Percentiles rank a stretch among this genome's conserved stretches.
Evolutionary conservation across 208 protist species (phyloP).

Genomic region (Leishmania lainsoni): DNA sequence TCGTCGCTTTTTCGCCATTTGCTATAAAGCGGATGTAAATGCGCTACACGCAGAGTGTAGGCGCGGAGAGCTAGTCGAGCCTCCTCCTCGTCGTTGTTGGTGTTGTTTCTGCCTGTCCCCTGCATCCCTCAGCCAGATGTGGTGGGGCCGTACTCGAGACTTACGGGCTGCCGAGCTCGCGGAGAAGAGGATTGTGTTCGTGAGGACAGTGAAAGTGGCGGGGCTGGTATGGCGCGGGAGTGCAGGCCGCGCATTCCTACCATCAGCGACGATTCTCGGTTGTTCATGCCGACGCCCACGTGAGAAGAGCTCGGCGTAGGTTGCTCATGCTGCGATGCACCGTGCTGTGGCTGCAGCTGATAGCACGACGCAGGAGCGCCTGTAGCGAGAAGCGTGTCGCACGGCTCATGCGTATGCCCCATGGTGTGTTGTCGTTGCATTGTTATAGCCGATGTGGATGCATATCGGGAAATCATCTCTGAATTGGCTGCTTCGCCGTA

Average conservation of each 20-base stretch:
- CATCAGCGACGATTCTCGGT: not conserved
- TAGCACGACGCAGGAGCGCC: not conserved
- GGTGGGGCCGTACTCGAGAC: conserved; percentile 22
- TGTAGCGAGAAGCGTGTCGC: not conserved
- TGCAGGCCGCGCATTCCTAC: not conserved
- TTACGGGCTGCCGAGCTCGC: not conserved
- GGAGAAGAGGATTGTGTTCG: not conserved
- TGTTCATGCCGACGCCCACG: not conserved
- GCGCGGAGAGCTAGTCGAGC: not conserved
- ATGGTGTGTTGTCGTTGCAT: not conserved
- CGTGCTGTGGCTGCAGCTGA: not conserved
- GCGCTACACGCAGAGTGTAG: not conserved
- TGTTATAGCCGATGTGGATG: not conserved
- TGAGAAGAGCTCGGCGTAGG: not conserved
- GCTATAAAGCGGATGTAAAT: not conserved
- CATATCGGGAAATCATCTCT: not conserved
- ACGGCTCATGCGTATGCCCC: not conserved
- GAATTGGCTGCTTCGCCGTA: not conserved
- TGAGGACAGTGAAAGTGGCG: not conserved
- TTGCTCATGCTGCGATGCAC: too few relatives aligned
- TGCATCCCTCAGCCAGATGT: not conserved
- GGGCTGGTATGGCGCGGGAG: not conserved
- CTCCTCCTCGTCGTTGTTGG: too few relatives aligned
- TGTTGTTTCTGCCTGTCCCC: not conserved
- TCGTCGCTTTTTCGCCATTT: not conserved